Conservation (phyloP, 2,329 filamentous ascomycete species). For the Akanthomyces lecanii region DNA sequence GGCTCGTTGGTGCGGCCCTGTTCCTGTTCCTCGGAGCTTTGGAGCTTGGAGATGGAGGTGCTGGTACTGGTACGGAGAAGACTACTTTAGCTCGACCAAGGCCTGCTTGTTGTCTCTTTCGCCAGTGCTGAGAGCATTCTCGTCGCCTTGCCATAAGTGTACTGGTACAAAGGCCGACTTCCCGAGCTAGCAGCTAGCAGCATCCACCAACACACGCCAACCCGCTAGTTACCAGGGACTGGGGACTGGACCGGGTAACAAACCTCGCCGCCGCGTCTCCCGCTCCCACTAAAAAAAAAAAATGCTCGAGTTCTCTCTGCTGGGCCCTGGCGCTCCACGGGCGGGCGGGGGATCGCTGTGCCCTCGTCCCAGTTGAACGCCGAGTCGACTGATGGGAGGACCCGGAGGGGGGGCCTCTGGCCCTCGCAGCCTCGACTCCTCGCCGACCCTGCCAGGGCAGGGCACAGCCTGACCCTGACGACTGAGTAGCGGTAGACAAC, state of each 20-base stretch:
- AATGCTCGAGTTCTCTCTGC: neutral
- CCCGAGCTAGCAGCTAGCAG: conserved; percentile 2
- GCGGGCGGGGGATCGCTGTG: conserved; percentile 8
- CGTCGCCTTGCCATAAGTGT: neutral
- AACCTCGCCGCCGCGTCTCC: neutral
- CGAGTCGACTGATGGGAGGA: conserved; percentile 13
- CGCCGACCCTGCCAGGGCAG: neutral
- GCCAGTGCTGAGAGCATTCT: neutral
- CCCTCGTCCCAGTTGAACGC: conserved; percentile 1
- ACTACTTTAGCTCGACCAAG: neutral
- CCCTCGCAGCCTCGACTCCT: neutral
- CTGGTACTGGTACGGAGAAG: neutral
- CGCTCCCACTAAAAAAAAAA: neutral
- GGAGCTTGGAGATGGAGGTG: neutral
- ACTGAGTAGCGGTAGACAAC: no score
- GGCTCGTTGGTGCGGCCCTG: neutral
- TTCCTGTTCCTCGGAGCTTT: neutral
- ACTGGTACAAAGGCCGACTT: neutral
- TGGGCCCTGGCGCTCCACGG: neutral
- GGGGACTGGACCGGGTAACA: neutral
- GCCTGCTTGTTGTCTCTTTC: neutral
- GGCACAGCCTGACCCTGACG: no score
- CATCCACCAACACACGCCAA: conserved; percentile 1
- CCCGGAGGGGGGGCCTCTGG: neutral
- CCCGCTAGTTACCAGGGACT: neutral